Evolutionary conservation across 2,329 filamentous ascomycete genomes (phyloP), one percentile per base, ranked within the genome.

Genomic region (Reticulascus tulasneorum): DNA sequence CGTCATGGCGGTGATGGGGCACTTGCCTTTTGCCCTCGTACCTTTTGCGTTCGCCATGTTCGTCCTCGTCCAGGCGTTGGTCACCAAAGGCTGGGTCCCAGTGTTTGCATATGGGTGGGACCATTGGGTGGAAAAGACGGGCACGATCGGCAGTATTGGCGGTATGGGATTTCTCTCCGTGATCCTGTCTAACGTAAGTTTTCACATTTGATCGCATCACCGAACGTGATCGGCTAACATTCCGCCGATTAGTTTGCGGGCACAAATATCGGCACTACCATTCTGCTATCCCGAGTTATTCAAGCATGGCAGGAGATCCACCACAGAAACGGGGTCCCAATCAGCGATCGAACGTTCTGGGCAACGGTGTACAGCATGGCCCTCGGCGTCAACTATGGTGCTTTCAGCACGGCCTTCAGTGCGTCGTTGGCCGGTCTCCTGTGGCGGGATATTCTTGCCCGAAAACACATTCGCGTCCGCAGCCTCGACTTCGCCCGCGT

Each of bases 11-110:
- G 82, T 87, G 0, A 54, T 82, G 6, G 60, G 72, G 0, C 81
- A 85, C 51, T 64, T 88, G 2, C 84, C 84, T 0, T 75, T 83
- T 35, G 71, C 79, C 0, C 69, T 87, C 0, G 67, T 88, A 0
- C 83, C 84, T 0, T 87, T 87, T 48, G 78, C 82, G 0, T 79
- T 88, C 37, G 69, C 73, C 42, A 87, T 87, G 83, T 87, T 87
- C 43, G 70, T 87, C 9, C 70, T 88, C 0, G 83, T 87, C 0
- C 82, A 88, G 51, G 82, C 73, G 0, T 59, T 88, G 2, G 82
- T 84, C 0, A 85, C 79, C 0, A 86, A 84, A 45, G 83, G 84
- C 9, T 87, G 84, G 84, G 77, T 87, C 0, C 71, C 74, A 0
- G 79, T 86, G 0, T 87, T 87, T 47, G 83, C 82, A 0, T 68